phyloP scores from a whole-genome alignment of 208 protist genomes.

The Acanthamoeba triangularis region DNA sequence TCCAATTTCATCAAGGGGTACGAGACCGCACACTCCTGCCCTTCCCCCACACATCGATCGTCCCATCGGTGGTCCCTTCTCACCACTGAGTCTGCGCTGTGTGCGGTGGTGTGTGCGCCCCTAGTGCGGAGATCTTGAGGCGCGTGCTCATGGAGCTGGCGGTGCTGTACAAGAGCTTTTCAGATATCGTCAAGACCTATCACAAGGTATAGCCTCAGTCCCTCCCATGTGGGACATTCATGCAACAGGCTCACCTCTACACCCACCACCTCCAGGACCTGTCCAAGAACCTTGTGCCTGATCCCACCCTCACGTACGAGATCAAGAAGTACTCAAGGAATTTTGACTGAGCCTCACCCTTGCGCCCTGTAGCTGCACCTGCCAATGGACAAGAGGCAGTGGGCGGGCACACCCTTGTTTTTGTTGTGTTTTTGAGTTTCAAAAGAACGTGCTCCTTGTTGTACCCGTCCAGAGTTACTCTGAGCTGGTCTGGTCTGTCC shows the following conservation, averaged over 20 bases:
- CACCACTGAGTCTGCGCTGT: neutral
- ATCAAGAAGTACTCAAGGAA: constrained; percentile 1
- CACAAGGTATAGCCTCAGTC: neutral
- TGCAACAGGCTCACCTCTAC: neutral
- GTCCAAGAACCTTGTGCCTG: constrained; percentile 10
- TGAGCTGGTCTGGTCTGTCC: no score
- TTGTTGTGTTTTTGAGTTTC: no score
- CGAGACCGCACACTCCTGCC: neutral
- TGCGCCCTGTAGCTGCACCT: no score
- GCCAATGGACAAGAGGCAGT: no score
- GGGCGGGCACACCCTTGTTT: no score
- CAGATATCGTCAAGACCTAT: constrained; percentile 9
- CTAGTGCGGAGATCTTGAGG: constrained; percentile 4
- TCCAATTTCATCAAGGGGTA: constrained; percentile 51
- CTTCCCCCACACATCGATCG: neutral
- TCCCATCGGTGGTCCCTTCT: no score
- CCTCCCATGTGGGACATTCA: no score
- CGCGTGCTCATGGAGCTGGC: constrained; percentile 27
- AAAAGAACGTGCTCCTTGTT: no score
- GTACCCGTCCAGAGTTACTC: no score
- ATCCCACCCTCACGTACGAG: neutral
- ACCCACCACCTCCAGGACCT: neutral
- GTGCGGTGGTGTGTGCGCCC: no score
- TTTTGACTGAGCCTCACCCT: neutral
- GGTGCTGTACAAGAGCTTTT: constrained; percentile 10